Percentiles rank a stretch among this genome's conserved stretches.
These are phyloP conservation scores for Lactifluus rugatus DNA, from an alignment of 768 basidiomycete genomes.

Conservation along the genomic window DNA sequence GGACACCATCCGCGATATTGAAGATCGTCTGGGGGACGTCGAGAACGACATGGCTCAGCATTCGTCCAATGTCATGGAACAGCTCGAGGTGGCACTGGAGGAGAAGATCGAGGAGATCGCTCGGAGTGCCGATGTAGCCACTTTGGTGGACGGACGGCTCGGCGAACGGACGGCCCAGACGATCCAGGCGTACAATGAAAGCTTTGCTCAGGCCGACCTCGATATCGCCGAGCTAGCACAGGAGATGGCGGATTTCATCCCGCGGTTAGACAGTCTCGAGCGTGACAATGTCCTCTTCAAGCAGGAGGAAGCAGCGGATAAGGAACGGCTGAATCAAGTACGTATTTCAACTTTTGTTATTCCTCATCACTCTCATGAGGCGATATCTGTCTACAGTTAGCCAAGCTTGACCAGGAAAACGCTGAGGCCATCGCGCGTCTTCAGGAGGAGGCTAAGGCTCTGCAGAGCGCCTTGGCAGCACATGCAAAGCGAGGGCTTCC, in stretches of 20 bases:
- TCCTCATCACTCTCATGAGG: no score
- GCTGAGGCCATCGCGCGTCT: slow-evolving; percentile 5
- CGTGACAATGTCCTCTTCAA: neutral
- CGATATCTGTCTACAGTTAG: slow-evolving; percentile 9
- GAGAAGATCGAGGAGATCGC: slow-evolving; percentile 18
- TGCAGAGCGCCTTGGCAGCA: slow-evolving; percentile 6
- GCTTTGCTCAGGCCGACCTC: slow-evolving; percentile 5
- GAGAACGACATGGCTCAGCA: slow-evolving; percentile 18
- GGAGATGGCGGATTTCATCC: slow-evolving; percentile 14
- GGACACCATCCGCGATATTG: slow-evolving; percentile 12
- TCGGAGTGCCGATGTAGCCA: neutral
- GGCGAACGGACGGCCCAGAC: neutral
- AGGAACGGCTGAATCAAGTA: slow-evolving; percentile 21
- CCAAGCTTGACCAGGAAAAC: slow-evolving; percentile 8
- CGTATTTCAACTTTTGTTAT: neutral
- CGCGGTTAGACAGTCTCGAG: slow-evolving; percentile 3
- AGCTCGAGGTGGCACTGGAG: slow-evolving; percentile 14
- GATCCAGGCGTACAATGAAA: slow-evolving; percentile 3
- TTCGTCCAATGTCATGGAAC: slow-evolving; percentile 7
- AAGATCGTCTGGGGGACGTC: slow-evolving; percentile 13
- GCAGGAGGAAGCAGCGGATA: slow-evolving; percentile 20
- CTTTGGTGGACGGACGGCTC: neutral
- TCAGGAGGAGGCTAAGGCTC: neutral
- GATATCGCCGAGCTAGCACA: slow-evolving; percentile 15
- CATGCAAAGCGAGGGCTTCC: neutral